Conservation (phyloP, 371 early-diverging fungal species). For the Actinomortierella wolfii region DNA sequence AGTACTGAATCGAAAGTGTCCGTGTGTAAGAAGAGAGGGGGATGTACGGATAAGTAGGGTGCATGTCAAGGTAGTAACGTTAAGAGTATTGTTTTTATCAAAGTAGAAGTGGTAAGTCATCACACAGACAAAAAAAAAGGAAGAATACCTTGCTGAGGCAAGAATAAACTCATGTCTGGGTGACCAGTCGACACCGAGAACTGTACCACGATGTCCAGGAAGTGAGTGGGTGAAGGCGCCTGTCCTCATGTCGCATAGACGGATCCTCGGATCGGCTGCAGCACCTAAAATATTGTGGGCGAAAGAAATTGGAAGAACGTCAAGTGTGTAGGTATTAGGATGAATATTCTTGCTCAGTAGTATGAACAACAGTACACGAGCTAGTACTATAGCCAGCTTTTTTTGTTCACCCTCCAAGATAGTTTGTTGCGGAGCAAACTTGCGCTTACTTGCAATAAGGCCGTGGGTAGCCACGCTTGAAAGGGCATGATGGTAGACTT, state of each 20-base stretch:
- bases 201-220: constrained; percentile 73
- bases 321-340: no score
- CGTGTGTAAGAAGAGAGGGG: no score
- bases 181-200: constrained; percentile 81
- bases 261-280: constrained; percentile 69
- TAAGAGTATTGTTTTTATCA: background rate
- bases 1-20: constrained; percentile 37
- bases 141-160: constrained; percentile 76
- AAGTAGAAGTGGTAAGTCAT: background rate
- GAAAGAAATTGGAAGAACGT: no score
- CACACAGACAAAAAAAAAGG: background rate
- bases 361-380: no score
- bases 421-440: no score
- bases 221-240: constrained; percentile 80
- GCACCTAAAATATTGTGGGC: constrained; percentile 46
- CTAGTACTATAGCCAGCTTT: no score
- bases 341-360: no score
- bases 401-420: no score
- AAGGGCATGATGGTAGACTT: constrained; percentile 71
- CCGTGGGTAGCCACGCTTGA: constrained; percentile 76
- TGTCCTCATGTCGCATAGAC: constrained; percentile 80
- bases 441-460: constrained; percentile 75
- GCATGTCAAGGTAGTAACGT: no score
- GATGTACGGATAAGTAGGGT: no score
- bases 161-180: constrained; percentile 75